Base-by-base conservation (phyloP, 768 basidiomycete species). In the Tylopilus intermedius region DNA sequence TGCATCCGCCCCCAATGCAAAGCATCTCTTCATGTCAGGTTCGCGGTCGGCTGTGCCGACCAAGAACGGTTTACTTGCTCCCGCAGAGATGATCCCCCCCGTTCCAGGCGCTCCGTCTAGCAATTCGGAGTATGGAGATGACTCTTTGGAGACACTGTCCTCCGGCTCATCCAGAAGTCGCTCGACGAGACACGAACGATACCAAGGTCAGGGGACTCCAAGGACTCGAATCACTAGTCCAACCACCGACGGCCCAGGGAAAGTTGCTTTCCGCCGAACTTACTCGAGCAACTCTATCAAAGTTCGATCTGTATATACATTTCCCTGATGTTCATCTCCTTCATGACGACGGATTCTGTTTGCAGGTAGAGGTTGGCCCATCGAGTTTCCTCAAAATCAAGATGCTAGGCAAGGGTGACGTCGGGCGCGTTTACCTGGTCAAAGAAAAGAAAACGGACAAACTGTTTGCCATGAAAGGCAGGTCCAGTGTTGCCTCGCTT, bases 381-480 rank as follows among this genome's bases (percentile, higher is more conserved):
- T 84, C 84, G 45, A 94, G 91, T 69, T 99, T 99, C 72, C 80
- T 88, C 66, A 99, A 99, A 76, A 77, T 98, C 73, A 96, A 94
- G 74, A 80, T 99, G 79, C 79, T 98, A n/a, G 96, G 96, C 44
- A 93, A 96, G 69, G 96, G 96, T 43, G 96, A 99, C 71, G 96
- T 99, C 44, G 96, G 96, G 18, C 90, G 95, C 69, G 96, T 99
- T 39, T 99, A 97, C 74, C 81, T 99, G 42, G 96, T 99, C 46
- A 82, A 89, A 62, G 96, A 99, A 76, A 98, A 99, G 83, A 98
- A 98, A 79, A 85, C 85, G 45, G 82, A 84, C 63, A 96, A 95
- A 73, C 77, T 98, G 57, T 99, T 85, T 72, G 96, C 96, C 53
- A 99, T 99, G 96, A 99, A 99, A 84, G 94, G 94, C 93, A 76